Evolutionary conservation across 1,284 basidiomycete genomes (phyloP).

Genomic region (Schizopora paradoxa): DNA sequence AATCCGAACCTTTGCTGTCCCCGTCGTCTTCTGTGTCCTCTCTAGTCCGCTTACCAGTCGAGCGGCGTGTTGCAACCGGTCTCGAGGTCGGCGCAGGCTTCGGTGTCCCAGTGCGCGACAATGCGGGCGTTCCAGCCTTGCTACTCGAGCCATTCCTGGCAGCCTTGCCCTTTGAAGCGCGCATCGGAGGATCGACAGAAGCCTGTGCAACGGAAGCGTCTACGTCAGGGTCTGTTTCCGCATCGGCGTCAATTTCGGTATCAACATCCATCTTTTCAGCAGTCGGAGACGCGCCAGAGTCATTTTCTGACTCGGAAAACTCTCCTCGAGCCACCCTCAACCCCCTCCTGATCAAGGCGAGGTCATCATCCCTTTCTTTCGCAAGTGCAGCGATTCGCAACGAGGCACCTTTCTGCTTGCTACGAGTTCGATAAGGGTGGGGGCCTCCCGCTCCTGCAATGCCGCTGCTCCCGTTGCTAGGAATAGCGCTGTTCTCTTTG

Average conservation of each 20-base stretch:
- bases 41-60: background rate
- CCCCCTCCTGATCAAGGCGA: constrained; percentile 10
- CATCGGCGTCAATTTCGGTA: constrained; percentile 1
- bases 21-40: background rate
- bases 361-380: constrained; percentile 12
- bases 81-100: constrained; percentile 6
- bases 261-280: constrained; percentile 6
- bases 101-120: constrained; percentile 2
- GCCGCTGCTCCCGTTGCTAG: background rate
- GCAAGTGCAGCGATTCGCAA: constrained; percentile 12
- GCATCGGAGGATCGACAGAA: background rate
- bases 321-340: background rate
- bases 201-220: background rate
- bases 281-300: constrained; percentile 7
- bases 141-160: constrained; percentile 1
- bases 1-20: background rate
- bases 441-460: constrained; percentile 11
- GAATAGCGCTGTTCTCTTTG: too few relatives aligned
- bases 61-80: background rate
- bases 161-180: constrained; percentile 6
- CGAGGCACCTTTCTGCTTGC: constrained; percentile 6
- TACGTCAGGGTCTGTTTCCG: background rate
- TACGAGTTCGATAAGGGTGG: constrained; percentile 13
- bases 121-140: background rate
- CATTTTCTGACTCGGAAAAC: background rate